Base-by-base conservation (phyloP, 169 alveolate species). In the Plasmodium inui region DNA sequence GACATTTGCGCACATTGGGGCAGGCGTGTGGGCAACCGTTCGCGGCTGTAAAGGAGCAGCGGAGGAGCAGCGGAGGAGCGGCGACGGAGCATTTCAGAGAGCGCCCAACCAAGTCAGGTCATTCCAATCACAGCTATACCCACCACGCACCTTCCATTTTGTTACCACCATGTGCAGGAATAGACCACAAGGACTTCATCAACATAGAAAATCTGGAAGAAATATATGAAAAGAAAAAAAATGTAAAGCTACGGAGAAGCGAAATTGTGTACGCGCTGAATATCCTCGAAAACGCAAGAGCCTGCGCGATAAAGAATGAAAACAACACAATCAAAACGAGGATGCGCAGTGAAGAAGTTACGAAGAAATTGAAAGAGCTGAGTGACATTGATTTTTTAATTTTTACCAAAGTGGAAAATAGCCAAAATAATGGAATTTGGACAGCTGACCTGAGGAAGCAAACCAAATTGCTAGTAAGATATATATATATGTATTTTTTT, bases 391-490 rank as follows among this genome's bases (percentile, higher is more conserved):
- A 98, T 88, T 98, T 97, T 95, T 93, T 95, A 44, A 97, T 98
- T 5, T 98, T 94, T 95, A 97, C 98, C 79, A 96, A 98, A 78
- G 97, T 98, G 53, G 99, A 98, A 92, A 95, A 97, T 28, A 98
- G 99, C 30, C 99, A 98, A 6, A 97, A 96, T 70, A 96, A 96
- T 73, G 98, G 99, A 71, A 97, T 97, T 30, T 98, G 99, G 99
- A 97, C 99, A 26, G 98, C 98, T 6, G 99, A 98, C 92, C 95
- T 98, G 30, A 94, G 98, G 82, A 98, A 97, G 95, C 94, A 95
- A 67, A 97, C 98, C 78, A 98, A 97, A 32, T 93, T 98, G 32
- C 81, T 92, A 39, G 97, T 96, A 90, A 92, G 96, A 80, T 50
- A 50, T 3, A 50, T 50, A 39, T 28, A 8, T 55, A 0, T 41